A percentile compares a stretch with the other conserved stretches of the same genome.
Evolutionary conservation across 306 rosid genomes (phyloP).

Genomic region (Quercus rubra): DNA sequence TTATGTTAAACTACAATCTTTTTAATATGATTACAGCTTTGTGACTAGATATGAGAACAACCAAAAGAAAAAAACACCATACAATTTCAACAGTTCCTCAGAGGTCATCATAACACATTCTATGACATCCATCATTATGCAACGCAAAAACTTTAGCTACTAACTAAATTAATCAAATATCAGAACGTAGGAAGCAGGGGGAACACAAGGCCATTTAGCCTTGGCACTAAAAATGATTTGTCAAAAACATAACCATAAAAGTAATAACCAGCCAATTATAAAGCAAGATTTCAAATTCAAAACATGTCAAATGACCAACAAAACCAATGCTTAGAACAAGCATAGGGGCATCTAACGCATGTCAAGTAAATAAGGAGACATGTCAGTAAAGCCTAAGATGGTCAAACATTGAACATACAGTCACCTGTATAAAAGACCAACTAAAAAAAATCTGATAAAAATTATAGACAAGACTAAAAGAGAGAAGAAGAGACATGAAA

Average conservation of each 20-base stretch:
- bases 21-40: too few relatives aligned
- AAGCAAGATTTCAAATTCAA: not conserved
- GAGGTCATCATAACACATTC: too few relatives aligned
- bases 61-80: not conserved
- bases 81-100: not conserved
- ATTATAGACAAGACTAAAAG: not conserved
- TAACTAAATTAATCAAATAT: not conserved
- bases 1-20: too few relatives aligned
- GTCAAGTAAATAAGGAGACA: not conserved
- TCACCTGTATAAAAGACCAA: not conserved
- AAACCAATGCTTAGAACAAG: not conserved
- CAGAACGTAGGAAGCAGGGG: not conserved
- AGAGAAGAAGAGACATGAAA: not conserved
- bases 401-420: not conserved
- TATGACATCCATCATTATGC: not conserved
- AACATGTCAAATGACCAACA: not conserved
- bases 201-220: not conserved
- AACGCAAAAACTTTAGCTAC: too few relatives aligned
- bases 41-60: not conserved
- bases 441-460: not conserved
- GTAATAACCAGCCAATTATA: not conserved
- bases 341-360: not conserved
- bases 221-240: not conserved
- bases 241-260: not conserved
- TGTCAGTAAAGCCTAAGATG: not conserved